Evolutionary conservation across 257 asterid genomes (phyloP), one percentile per base, ranked within the genome.

Genomic region (Parsonsia alboflavescens): DNA sequence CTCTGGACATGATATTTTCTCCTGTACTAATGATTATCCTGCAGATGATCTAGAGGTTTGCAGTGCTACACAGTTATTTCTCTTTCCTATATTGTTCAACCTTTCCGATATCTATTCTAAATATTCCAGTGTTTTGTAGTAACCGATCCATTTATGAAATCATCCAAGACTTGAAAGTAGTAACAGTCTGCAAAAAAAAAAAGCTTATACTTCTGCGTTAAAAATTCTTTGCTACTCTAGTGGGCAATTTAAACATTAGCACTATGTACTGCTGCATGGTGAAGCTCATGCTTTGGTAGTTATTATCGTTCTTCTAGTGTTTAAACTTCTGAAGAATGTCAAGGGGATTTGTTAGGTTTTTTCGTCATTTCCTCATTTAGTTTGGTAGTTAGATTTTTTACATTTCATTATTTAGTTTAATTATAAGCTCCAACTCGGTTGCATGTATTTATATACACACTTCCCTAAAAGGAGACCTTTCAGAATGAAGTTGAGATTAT

Each of bases 1-100:
- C 73, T 70, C 57, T 0, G 86, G 82, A 49, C 91, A 87, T 50
- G 75, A 73, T 70, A 82, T 83, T 86, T 80, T 78, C 75, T 82
- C 85, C 6, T 87, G 89, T 69, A 71, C 68, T 75, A 73, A 73
- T 50, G 81, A 68, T 22, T 87, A 83, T 56, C 75, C 73, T 76
- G 22, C 87, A 50, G 85, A 83, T 57, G 91, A 87, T 82, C 89
- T 87, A 67, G 75, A 80, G 91, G 91, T 80, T 83, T 17, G 80
- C 54, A 24, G 68, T 36, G 49, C 24, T 22, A 57, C 3, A 59
- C 42, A 49, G 69, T 53, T 39, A 17, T 52, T 22, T 33, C 26
- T 33, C 39, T 33, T 33, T 33, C 39, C 39, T 33, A 3, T 3
- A 42, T 72, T 22, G 13, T 39, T 78, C 63, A 57, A 54, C 12